Evolutionary conservation across 2,329 filamentous ascomycete genomes (phyloP), one percentile per base, ranked within the genome.

Genomic region (Sporothrix protearum): DNA sequence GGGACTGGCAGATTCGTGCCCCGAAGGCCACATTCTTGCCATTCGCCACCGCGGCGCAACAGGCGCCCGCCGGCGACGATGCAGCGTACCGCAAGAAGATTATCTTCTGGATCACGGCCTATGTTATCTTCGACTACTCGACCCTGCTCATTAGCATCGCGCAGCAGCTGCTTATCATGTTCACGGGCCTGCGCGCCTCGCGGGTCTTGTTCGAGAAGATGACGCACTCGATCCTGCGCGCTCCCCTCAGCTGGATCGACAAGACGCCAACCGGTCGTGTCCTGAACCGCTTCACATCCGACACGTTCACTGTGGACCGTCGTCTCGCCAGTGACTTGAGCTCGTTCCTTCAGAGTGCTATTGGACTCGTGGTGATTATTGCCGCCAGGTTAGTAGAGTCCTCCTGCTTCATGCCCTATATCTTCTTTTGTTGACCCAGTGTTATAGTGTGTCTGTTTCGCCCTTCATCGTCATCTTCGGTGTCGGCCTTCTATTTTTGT

Each of bases 271-370:
- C 80, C 0, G 82, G 82, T 5, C 78, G 81, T n/a, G 78, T 84
- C 39, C 75, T 83, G 53, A 83, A 84, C 74, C 79, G 82, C 6
- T 83, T 83, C 71, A 80, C 79, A 0, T 78, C 78, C 0, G 82
- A 84, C 73, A 80, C 80, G 2, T 80, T 79, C 49, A 76, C 78
- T 12, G 75, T 83, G 7, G 82, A 84, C 71, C 75, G 76, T n/a
- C 76, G 78, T 1, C 75, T 82, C 4, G 75, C 78, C 0, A 74
- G 68, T 1, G 78, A 80, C 45, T 74, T 78, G 2, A 76, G 76
- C 28, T 74, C 72, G 19, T 78, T 81, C n/a, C 68, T 80, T 3
- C 74, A 75, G 30, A 77, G 75, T 25, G 51, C 75, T 28, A 68
- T 82, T 12, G 74, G 76, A 14, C 73, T 81, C 3, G 67, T 80